Conservation (phyloP, 768 basidiomycete genomes). For the Boletus bicolor region DNA sequence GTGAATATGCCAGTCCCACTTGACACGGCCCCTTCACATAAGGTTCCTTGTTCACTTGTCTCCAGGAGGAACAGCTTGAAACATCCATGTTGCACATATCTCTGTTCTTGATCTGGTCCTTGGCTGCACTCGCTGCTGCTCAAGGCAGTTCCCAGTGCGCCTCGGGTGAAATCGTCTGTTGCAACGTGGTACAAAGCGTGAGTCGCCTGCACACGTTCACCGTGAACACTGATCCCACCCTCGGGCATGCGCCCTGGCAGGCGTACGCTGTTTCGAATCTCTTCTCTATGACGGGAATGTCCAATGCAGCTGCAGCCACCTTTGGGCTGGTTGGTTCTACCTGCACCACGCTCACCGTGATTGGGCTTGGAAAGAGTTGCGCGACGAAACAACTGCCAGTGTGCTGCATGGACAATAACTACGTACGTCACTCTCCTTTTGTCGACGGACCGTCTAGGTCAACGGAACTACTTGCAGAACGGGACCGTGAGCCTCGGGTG, state of each 20-base stretch:
- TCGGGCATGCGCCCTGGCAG: neutral
- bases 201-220: neutral
- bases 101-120: slow-evolving; percentile 3
- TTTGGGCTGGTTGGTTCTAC: slow-evolving; percentile 13
- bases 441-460: neutral
- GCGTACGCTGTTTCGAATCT: slow-evolving; percentile 5
- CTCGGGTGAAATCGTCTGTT: slow-evolving; percentile 13
- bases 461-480: slow-evolving; percentile 2
- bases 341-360: slow-evolving; percentile 12
- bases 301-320: slow-evolving; percentile 3
- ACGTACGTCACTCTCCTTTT: slow-evolving; percentile 1
- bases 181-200: slow-evolving; percentile 7
- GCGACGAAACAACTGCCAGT: slow-evolving; percentile 10
- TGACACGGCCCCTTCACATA: neutral
- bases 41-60: neutral
- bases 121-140: slow-evolving; percentile 3
- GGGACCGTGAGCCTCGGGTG: slow-evolving; percentile 14
- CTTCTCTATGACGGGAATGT: slow-evolving; percentile 5
- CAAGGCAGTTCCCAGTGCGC: slow-evolving; percentile 7
- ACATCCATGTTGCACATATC: neutral
- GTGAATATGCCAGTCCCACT: neutral
- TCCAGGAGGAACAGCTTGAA: neutral
- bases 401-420: slow-evolving; percentile 15
- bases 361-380: slow-evolving; percentile 8
- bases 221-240: neutral